Conservation (phyloP, 768 basidiomycete genomes). For the Lepiota brunneoincarnata region DNA sequence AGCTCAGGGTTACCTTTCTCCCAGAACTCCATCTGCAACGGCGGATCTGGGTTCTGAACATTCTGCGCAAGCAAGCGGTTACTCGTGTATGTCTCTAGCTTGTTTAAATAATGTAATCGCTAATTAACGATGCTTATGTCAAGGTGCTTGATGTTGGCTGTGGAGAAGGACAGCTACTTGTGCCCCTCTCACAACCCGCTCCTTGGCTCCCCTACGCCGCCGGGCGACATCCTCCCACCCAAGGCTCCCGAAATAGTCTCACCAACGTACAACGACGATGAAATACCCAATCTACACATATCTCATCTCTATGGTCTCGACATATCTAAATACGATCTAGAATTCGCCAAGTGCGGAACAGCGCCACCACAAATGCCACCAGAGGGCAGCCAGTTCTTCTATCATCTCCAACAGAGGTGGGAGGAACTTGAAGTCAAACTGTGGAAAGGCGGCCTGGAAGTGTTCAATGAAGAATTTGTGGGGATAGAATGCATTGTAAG, state of each 20-base stretch:
- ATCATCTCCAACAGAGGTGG: conserved; percentile 51
- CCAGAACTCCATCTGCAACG: conserved; percentile 69
- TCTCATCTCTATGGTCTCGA: conserved; percentile 68
- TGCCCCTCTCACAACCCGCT: conserved; percentile 69
- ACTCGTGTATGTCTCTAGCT: conserved; percentile 38
- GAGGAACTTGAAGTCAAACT: conserved; percentile 62
- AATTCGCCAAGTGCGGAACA: conserved; percentile 47
- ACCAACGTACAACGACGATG: conserved; percentile 35
- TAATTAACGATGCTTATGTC: background rate
- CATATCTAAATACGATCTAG: conserved; percentile 51
- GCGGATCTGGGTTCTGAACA: conserved; percentile 67
- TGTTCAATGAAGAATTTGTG: conserved; percentile 63
- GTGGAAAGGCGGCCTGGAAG: conserved; percentile 75
- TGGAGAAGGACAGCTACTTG: conserved; percentile 74
- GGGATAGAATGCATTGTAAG: conserved; percentile 70
- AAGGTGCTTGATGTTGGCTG: conserved; percentile 85
- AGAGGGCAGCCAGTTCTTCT: conserved; percentile 7
- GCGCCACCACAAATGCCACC: conserved; percentile 31
- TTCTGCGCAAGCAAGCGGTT: conserved; percentile 54
- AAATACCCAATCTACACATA: conserved; percentile 57
- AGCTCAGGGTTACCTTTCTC: conserved; percentile 59
- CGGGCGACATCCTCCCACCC: conserved; percentile 30
- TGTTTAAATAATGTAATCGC: background rate
- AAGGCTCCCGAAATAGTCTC: conserved; percentile 20
- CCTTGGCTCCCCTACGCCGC: conserved; percentile 58